Percentiles rank a stretch among this genome's conserved stretches.
Conservation (phyloP, 2,329 filamentous ascomycete species). For the Zalaria sp. region DNA sequence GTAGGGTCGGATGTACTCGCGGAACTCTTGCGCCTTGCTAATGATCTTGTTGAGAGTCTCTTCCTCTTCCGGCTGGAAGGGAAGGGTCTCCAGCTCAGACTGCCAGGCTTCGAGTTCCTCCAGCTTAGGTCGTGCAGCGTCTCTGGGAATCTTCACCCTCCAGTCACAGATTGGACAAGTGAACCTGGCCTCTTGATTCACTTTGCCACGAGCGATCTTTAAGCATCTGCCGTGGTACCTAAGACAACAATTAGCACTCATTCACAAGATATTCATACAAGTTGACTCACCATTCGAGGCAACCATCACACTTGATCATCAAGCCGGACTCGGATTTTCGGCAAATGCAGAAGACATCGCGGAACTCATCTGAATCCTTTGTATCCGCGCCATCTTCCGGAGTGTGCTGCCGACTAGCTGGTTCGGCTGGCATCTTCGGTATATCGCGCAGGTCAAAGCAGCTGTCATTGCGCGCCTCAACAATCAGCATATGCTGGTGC, state of each 20-base stretch:
- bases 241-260: background rate
- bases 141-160: conserved; percentile 89
- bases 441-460: conserved; percentile 89
- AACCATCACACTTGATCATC: conserved; percentile 99
- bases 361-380: conserved; percentile 21
- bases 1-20: conserved; percentile 64
- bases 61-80: conserved; percentile 94
- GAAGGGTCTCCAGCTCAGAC: conserved; percentile 64
- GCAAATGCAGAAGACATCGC: conserved; percentile 90
- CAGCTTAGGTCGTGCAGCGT: conserved; percentile 86
- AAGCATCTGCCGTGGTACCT: conserved; percentile 97
- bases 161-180: conserved; percentile 97
- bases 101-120: conserved; percentile 78
- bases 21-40: conserved; percentile 69
- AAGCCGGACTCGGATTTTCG: conserved; percentile 85
- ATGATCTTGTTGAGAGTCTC: conserved; percentile 76
- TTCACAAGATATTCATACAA: no score
- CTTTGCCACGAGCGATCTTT: conserved; percentile 92
- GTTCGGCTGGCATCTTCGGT: conserved; percentile 80
- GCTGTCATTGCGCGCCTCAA: conserved; percentile 73
- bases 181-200: conserved; percentile 97
- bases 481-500: conserved; percentile 86
- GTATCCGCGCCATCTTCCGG: conserved; percentile 29
- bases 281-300: conserved; percentile 75
- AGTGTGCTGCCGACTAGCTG: conserved; percentile 69